phyloP scores from a whole-genome alignment of 805 yeast species.

The Saturnispora hagleri region DNA sequence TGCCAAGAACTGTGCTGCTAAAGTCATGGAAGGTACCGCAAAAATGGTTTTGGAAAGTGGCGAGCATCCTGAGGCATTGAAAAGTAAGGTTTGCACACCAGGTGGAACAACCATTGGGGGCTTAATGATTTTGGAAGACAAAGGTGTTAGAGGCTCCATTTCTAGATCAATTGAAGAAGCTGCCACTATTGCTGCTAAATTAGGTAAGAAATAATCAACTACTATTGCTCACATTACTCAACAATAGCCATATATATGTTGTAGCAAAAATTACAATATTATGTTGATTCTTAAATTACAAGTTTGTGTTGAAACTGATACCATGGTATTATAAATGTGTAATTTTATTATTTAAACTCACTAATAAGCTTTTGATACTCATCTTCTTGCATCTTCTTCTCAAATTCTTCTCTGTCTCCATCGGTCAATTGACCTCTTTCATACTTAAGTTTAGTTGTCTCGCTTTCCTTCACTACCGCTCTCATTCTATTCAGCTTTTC shows the following conservation, averaged over 20 bases:
- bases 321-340: neutral
- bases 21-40: conserved; percentile 90
- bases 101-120: conserved; percentile 99
- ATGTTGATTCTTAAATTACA: neutral
- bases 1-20: conserved; percentile 81
- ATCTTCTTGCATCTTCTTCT: conserved; percentile 19
- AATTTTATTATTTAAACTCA: conserved; percentile 18
- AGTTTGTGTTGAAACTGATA: neutral
- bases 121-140: conserved; percentile 82
- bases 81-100: conserved; percentile 88
- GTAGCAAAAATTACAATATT: neutral
- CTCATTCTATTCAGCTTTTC: conserved; percentile 47
- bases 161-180: conserved; percentile 88
- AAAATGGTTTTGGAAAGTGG: conserved; percentile 79
- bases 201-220: conserved; percentile 39
- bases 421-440: conserved; percentile 22
- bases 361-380: conserved; percentile 26
- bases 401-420: conserved; percentile 17
- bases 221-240: neutral
- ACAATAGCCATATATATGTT: neutral
- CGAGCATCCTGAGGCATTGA: conserved; percentile 80
- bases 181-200: conserved; percentile 60
- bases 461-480: conserved; percentile 14
- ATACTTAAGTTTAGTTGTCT: conserved; percentile 19
- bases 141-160: conserved; percentile 79